These are phyloP conservation scores for Nannochloropsis oceanica DNA, from an alignment of 108 stramenopile genomes.

Conservation along the genomic window DNA sequence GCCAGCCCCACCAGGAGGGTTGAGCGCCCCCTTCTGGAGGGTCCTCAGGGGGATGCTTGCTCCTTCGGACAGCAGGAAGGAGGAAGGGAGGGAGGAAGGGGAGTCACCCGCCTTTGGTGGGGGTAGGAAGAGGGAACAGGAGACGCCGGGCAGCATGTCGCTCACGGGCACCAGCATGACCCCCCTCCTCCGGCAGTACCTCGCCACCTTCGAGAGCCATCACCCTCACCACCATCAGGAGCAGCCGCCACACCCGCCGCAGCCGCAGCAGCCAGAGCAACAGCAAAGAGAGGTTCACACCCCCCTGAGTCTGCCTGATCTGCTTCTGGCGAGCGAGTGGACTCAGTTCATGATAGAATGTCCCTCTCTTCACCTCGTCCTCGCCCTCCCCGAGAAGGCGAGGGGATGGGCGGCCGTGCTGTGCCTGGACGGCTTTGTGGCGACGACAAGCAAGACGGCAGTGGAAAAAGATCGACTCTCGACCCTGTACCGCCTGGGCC, in stretches of 20 bases:
- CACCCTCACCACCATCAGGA: too few species aligned
- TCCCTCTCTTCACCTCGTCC: background rate
- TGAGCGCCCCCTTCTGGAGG: too few species aligned
- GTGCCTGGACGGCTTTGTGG: background rate
- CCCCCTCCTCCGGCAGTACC: background rate
- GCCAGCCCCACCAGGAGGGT: too few species aligned
- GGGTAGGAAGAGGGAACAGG: too few species aligned
- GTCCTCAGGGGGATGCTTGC: too few species aligned
- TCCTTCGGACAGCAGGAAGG: too few species aligned
- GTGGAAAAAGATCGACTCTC: background rate
- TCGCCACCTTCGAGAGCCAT: background rate
- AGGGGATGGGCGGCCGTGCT: background rate
- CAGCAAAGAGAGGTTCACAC: background rate
- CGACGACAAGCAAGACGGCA: background rate
- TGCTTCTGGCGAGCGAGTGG: background rate
- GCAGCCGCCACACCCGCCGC: too few species aligned
- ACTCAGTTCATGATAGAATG: background rate
- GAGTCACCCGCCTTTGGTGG: too few species aligned
- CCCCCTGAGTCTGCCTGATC: background rate
- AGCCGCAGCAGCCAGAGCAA: background rate
- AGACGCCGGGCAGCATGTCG: too few species aligned
- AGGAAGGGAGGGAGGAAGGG: too few species aligned
- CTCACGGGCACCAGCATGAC: background rate
- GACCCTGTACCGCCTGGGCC: background rate
- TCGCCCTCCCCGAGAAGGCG: background rate